Evolutionary conservation across 2,329 filamentous ascomycete genomes (phyloP).

Genomic region (Fusarium brachygibbosum): DNA sequence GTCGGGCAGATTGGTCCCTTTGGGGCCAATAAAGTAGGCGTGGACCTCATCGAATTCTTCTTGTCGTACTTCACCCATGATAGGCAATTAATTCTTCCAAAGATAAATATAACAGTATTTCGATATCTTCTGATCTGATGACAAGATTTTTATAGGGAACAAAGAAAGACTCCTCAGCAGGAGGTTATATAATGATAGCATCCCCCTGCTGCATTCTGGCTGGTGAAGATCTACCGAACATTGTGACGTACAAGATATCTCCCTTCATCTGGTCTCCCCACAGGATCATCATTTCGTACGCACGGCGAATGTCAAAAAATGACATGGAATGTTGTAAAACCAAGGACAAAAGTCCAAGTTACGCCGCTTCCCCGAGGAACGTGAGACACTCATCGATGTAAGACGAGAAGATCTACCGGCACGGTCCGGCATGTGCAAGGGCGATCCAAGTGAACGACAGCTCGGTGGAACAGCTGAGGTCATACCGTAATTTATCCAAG

Average conservation of each 20-base stretch:
- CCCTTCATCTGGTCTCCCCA: accelerated
- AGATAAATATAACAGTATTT: not conserved
- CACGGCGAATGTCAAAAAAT: accelerated
- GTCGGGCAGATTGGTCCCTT: slow-evolving; percentile 57
- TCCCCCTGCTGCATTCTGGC: no score
- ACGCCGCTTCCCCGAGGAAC: not conserved
- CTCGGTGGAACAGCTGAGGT: slow-evolving; percentile 18
- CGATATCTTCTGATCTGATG: no score
- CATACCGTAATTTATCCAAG: not conserved
- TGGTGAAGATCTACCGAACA: not conserved
- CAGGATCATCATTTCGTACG: not conserved
- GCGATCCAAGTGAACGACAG: accelerated
- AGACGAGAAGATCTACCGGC: not conserved
- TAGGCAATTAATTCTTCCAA: not conserved
- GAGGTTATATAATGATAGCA: not conserved
- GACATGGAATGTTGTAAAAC: not conserved
- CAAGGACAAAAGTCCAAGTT: not conserved
- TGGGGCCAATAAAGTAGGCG: slow-evolving; percentile 60
- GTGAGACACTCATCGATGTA: not conserved
- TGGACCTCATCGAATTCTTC: slow-evolving; percentile 46
- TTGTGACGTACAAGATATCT: not conserved
- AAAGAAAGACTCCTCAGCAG: accelerated
- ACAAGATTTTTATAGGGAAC: no score
- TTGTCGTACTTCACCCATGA: slow-evolving; percentile 22
- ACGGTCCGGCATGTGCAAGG: not conserved